Evolutionary conservation across 2,329 filamentous ascomycete species (phyloP).

Genomic region (Phialophora macrospora): DNA sequence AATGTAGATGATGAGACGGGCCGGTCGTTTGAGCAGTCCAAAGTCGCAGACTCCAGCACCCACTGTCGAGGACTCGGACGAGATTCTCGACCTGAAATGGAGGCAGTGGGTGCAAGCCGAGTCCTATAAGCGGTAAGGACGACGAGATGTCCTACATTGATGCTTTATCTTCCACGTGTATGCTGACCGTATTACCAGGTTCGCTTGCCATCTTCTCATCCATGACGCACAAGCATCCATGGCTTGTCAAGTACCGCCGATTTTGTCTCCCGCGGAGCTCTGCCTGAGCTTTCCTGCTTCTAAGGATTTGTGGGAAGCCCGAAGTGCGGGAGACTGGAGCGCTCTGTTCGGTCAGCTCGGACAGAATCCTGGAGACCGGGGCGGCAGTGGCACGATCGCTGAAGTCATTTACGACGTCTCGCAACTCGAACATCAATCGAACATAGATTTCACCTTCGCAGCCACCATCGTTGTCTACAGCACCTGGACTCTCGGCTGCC

Average conservation of each 20-base stretch:
- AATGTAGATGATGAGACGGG: slow-evolving; percentile 52
- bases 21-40: slow-evolving; percentile 42
- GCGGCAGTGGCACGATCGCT: not conserved
- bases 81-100: slow-evolving; percentile 68
- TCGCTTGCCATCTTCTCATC: slow-evolving; percentile 68
- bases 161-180: too few relatives aligned
- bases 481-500: slow-evolving; percentile 17
- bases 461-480: not conserved
- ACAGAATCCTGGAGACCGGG: too few relatives aligned
- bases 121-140: slow-evolving; percentile 63
- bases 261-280: slow-evolving; percentile 32
- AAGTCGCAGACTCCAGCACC: slow-evolving; percentile 30
- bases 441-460: slow-evolving; percentile 1
- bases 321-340: slow-evolving; percentile 69
- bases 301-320: slow-evolving; percentile 68
- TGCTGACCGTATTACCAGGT: slow-evolving; percentile 42
- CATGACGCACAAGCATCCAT: slow-evolving; percentile 72
- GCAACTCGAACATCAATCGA: slow-evolving; percentile 1
- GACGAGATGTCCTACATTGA: too few relatives aligned
- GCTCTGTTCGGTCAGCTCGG: too few relatives aligned
- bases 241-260: slow-evolving; percentile 66
- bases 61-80: slow-evolving; percentile 48
- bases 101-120: slow-evolving; percentile 66
- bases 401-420: slow-evolving; percentile 1
- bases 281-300: slow-evolving; percentile 58